Conservation (phyloP, 768 basidiomycete genomes). For the Suillus ampliporus region DNA sequence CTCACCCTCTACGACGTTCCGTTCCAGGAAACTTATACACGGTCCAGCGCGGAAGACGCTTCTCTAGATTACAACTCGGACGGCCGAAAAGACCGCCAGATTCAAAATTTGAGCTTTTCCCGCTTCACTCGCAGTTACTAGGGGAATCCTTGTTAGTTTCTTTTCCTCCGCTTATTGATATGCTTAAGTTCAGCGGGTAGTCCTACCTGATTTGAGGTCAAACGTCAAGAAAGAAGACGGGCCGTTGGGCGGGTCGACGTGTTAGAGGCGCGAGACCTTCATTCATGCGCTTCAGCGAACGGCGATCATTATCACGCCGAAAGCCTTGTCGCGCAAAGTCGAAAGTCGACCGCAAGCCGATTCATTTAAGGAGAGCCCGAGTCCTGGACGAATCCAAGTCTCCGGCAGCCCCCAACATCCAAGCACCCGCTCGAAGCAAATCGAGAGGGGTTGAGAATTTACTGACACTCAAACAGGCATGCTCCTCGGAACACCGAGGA, state of each 20-base stretch:
- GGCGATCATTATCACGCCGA: constrained; percentile 62
- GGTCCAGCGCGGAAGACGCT: constrained; percentile 72
- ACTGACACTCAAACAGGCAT: constrained; percentile 81
- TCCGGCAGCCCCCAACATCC: constrained; percentile 49
- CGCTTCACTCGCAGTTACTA: constrained; percentile 88
- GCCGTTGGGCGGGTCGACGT: neutral
- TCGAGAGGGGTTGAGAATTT: constrained; percentile 53
- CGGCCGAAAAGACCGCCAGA: constrained; percentile 63
- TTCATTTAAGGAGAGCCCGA: neutral
- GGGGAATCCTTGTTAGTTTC: constrained; percentile 91
- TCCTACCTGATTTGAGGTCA: constrained; percentile 85
- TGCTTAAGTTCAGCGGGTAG: constrained; percentile 89
- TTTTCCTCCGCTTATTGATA: constrained; percentile 92
- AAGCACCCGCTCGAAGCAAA: constrained; percentile 32
- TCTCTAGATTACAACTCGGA: constrained; percentile 84
- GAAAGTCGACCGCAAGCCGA: constrained; percentile 26
- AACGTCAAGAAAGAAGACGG: constrained; percentile 23
- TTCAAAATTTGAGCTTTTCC: constrained; percentile 86
- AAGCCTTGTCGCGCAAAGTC: constrained; percentile 12
- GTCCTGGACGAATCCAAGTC: constrained; percentile 7
- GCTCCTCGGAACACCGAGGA: constrained; percentile 75
- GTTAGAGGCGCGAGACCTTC: neutral
- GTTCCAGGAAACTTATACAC: constrained; percentile 82
- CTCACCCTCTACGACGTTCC: constrained; percentile 81
- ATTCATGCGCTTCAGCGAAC: constrained; percentile 13